Evolutionary conservation across 2,329 filamentous ascomycete species (phyloP).

Genomic region (Cucurbitaria berberidis): DNA sequence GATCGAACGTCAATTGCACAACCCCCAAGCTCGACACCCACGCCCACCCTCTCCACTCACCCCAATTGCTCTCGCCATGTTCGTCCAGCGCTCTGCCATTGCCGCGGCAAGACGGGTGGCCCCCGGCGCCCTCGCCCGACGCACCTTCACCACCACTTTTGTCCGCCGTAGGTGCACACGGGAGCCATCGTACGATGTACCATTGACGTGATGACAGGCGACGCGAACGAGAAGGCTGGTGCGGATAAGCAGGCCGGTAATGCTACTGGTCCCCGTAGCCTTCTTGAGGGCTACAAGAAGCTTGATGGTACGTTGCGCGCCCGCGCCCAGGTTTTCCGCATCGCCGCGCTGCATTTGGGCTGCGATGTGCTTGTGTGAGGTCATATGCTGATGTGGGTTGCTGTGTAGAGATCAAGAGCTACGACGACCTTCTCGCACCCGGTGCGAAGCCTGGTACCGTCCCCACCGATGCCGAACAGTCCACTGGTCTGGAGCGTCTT

Average conservation of each 20-base stretch:
- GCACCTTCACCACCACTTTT: slow-evolving; percentile 56
- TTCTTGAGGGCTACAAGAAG: slow-evolving; percentile 50
- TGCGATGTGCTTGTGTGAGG: slow-evolving; percentile 2
- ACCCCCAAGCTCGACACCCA: slow-evolving; percentile 37
- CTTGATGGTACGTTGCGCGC: slow-evolving; percentile 51
- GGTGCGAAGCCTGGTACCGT: slow-evolving; percentile 83
- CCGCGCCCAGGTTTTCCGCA: slow-evolving; percentile 13
- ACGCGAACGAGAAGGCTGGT: slow-evolving; percentile 43
- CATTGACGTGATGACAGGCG: slow-evolving; percentile 42
- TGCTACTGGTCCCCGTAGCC: slow-evolving; percentile 32
- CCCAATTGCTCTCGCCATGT: slow-evolving; percentile 51
- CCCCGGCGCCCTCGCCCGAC: slow-evolving; percentile 49
- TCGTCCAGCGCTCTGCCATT: slow-evolving; percentile 59
- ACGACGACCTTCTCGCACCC: slow-evolving; percentile 82
- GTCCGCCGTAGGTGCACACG: slow-evolving; percentile 53
- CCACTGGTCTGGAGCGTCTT: slow-evolving; percentile 96
- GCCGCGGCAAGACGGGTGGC: slow-evolving; percentile 55
- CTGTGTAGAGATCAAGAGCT: slow-evolving; percentile 75
- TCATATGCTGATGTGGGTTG: slow-evolving; percentile 36
- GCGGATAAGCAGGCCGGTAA: slow-evolving; percentile 46
- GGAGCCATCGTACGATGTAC: slow-evolving; percentile 40
- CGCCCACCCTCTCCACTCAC: slow-evolving; percentile 43
- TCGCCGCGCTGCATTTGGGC: slow-evolving; percentile 14
- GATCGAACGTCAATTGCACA: slow-evolving; percentile 33
- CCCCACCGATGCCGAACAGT: slow-evolving; percentile 92